Evolutionary conservation across 2,329 filamentous ascomycete species (phyloP), one percentile per base, ranked within the genome.

Genomic region (Colletotrichum orbiculare): DNA sequence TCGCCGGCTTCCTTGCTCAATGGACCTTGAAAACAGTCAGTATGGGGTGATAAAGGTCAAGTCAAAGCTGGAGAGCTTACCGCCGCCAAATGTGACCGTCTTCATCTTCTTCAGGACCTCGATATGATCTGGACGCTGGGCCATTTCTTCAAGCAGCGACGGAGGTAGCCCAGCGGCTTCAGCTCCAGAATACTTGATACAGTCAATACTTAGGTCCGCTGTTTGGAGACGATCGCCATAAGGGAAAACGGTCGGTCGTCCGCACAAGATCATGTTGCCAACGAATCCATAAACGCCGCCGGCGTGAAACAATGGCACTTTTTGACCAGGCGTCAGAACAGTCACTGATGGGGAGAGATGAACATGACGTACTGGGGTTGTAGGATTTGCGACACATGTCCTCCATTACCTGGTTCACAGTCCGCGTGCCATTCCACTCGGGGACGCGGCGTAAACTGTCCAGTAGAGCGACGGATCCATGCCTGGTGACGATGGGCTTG

Each of bases 101-200:
- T 75, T 70, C 2, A 83, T 64, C 39, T 74, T 76, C 8, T 62
- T 62, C 9, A 84, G 65, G 0, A 69, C 53, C 2, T 71, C 68
- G 2, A 78, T 67, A 2, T 75, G 69, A 1, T 76, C 69, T 0
- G 75, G 69, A 4, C 64, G 71, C n/a, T 76, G 72, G 42, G 76
- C 45, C 68, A 84, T 73, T 2, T 83, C 81, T 48, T 82, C 81
- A 1, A 84, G 54, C 11, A 83, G 72, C 0, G 78, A 75, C 0
- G 81, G 81, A 2, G 79, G 73, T 8, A 79, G 60, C 8, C 76
- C 6, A 1, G 73, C 66, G 0, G 70, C 68, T 6, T 78, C 70
- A 0, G 71, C 68, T 0, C 72, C 65, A 3, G 70, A 66, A 13
- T 75, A 41, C 1, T 73, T 52, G 6, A 82, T 54, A 12, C 73